phyloP scores from a whole-genome alignment of 2,329 filamentous ascomycete species.

The Phyllosticta citriasiana region DNA sequence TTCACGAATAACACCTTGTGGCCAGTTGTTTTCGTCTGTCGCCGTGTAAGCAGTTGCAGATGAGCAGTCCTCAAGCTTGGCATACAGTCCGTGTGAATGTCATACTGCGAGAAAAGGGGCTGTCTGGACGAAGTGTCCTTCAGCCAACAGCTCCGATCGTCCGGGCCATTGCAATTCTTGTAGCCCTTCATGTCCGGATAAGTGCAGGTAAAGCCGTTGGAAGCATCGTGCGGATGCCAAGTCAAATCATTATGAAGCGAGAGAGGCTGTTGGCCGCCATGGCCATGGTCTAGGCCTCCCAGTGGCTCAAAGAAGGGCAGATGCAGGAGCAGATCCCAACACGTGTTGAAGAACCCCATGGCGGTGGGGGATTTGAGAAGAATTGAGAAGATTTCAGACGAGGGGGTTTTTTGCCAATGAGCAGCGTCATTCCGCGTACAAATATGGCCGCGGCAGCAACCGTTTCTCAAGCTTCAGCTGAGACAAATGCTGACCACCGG shows the following conservation, averaged over 20 bases:
- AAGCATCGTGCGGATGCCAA: constrained; percentile 2
- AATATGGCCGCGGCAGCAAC: background rate
- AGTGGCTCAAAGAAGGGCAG: constrained; percentile 5
- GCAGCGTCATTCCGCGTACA: background rate
- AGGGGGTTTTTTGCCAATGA: background rate
- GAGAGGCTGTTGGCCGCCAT: constrained; percentile 4
- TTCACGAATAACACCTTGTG: constrained; percentile 9
- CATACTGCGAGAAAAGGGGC: constrained; percentile 12
- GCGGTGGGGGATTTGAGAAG: background rate
- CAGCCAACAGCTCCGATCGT: constrained; percentile 20
- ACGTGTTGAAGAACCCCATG: constrained; percentile 8
- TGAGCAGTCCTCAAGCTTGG: background rate
- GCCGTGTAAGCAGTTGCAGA: no score
- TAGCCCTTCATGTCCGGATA: constrained; percentile 15
- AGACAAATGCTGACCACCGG: background rate
- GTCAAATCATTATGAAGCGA: background rate
- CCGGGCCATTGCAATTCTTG: constrained; percentile 15
- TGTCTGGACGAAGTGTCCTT: constrained; percentile 9
- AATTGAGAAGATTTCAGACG: background rate
- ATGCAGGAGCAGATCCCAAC: constrained; percentile 3
- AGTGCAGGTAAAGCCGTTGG: constrained; percentile 14
- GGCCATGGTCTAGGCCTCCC: background rate
- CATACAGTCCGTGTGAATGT: constrained; percentile 17
- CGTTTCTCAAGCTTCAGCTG: constrained; percentile 1
- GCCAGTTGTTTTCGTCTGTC: constrained; percentile 9